Conservation (phyloP, 1,284 basidiomycete genomes). For the Irpex lacteus region DNA sequence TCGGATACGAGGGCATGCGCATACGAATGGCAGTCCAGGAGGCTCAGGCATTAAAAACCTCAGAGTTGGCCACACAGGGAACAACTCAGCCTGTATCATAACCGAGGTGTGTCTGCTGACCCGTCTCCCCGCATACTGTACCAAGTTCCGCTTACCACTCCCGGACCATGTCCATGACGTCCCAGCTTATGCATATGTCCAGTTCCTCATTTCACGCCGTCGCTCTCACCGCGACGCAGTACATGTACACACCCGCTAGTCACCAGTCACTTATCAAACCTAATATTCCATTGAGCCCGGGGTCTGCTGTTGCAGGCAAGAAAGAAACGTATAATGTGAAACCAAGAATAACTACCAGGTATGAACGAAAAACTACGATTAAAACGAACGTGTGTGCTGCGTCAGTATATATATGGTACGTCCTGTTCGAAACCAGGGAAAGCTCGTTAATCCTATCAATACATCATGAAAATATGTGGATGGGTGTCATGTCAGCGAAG, state of each 20-base stretch:
- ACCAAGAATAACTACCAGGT: background rate
- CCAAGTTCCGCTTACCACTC: background rate
- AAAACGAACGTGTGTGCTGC: background rate
- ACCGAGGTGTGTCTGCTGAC: slow-evolving; percentile 1
- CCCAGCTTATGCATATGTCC: background rate
- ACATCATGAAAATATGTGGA: background rate
- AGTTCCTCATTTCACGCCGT: background rate
- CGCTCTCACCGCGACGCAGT: background rate
- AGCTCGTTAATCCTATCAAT: background rate
- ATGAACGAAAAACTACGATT: background rate
- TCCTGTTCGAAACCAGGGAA: background rate
- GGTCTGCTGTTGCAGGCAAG: background rate
- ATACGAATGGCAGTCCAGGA: slow-evolving; percentile 52
- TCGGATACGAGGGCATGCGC: slow-evolving; percentile 76
- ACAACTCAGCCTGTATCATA: background rate
- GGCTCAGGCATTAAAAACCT: slow-evolving; percentile 9
- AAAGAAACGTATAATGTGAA: background rate
- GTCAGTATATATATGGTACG: background rate
- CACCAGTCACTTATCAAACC: background rate
- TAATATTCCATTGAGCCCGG: background rate
- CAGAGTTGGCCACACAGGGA: background rate
- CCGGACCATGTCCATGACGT: background rate
- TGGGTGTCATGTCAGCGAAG: background rate
- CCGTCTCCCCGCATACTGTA: background rate
- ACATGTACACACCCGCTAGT: background rate